A percentile compares a stretch with the other conserved stretches of the same genome.
Evolutionary conservation across 106 monocot genomes (phyloP).

Genomic region (Allium cepa): DNA sequence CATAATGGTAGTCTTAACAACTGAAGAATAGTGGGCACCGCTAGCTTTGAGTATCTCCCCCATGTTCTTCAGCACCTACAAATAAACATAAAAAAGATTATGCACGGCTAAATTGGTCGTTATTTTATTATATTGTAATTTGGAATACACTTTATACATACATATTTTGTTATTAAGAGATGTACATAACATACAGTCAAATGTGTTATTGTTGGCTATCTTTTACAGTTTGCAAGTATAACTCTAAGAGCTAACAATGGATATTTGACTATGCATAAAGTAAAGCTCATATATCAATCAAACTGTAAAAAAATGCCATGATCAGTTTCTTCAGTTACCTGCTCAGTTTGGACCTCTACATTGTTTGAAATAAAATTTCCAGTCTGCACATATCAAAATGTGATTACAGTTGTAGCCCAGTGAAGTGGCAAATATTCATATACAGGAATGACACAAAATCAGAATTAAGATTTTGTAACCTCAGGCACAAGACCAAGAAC

Average conservation of each 20-base stretch:
- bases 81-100: not conserved
- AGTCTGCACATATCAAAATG: not conserved
- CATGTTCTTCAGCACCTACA: slow-evolving; percentile 86
- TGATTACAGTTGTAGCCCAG: not conserved
- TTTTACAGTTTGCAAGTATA: no score
- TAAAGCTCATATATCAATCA: no score
- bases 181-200: no score
- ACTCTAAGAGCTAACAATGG: no score
- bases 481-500: slow-evolving; percentile 87
- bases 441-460: not conserved
- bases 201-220: no score
- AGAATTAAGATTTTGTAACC: slow-evolving; percentile 25
- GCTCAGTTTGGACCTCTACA: slow-evolving; percentile 10
- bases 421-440: not conserved
- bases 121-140: not conserved
- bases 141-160: not conserved
- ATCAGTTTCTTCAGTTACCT: not conserved
- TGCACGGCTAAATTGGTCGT: not conserved
- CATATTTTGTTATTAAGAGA: not conserved
- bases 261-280: no score
- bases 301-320: no score
- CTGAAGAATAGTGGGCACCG: slow-evolving; percentile 75
- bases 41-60: slow-evolving; percentile 89
- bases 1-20: slow-evolving; percentile 98
- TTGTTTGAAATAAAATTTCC: slow-evolving; percentile 4